Conservation (phyloP, 306 rosid genomes). For the Datisca glomerata region DNA sequence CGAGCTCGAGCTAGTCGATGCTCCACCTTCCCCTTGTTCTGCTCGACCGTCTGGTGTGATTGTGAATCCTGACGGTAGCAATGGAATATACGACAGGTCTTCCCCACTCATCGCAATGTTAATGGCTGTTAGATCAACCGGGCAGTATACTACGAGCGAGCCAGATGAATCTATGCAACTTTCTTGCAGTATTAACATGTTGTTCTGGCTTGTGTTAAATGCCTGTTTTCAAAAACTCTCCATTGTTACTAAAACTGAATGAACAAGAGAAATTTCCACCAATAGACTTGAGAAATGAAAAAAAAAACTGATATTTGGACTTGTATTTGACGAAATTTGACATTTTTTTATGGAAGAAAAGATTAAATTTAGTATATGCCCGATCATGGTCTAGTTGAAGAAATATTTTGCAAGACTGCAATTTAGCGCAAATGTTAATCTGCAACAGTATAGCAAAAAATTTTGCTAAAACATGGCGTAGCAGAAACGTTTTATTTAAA, state of each 20-base stretch:
- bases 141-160: conserved; percentile 75
- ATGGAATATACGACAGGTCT: conserved; percentile 71
- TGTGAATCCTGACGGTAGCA: conserved; percentile 84
- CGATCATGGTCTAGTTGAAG: too few species aligned
- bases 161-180: conserved; percentile 84
- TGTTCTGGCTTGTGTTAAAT: conserved; percentile 74
- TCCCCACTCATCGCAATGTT: conserved; percentile 92
- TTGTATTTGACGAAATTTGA: too few species aligned
- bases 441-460: too few species aligned
- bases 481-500: too few species aligned
- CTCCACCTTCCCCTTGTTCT: conserved; percentile 37
- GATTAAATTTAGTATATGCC: too few species aligned
- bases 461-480: too few species aligned
- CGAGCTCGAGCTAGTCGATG: conserved; percentile 42
- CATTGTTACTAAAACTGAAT: not conserved
- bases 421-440: too few species aligned
- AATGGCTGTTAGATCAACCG: conserved; percentile 71
- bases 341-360: too few species aligned
- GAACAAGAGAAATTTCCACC: not conserved
- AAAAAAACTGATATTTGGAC: too few species aligned
- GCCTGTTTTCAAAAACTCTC: conserved; percentile 26
- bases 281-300: too few species aligned
- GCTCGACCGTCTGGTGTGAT: conserved; percentile 50
- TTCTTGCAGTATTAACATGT: conserved; percentile 92
- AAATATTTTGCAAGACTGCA: too few species aligned